phyloP scores from a whole-genome alignment of 1,284 basidiomycete species.

The Cutaneotrichosporon cavernicola region DNA sequence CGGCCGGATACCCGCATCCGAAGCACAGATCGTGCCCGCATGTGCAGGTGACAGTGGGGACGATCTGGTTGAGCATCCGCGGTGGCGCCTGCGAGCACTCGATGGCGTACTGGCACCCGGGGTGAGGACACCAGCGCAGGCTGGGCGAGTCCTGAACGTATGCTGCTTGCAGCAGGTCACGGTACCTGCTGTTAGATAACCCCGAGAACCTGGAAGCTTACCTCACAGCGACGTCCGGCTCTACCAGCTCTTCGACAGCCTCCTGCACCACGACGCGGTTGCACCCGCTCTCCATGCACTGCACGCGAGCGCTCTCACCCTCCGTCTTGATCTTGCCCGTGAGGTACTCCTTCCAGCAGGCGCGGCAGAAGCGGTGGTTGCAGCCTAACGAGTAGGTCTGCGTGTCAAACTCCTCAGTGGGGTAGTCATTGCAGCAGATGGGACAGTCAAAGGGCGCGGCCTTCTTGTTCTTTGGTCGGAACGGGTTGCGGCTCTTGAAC shows the following conservation, averaged over 20 bases:
- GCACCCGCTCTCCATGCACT: slow-evolving; percentile 93
- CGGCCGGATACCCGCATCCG: slow-evolving; percentile 77
- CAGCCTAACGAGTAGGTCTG: slow-evolving; percentile 66
- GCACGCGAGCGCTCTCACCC: slow-evolving; percentile 74
- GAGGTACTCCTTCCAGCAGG: slow-evolving; percentile 84
- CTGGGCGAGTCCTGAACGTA: slow-evolving; percentile 82
- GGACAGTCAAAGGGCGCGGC: slow-evolving; percentile 73
- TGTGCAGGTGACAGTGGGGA: slow-evolving; percentile 83
- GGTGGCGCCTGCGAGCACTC: slow-evolving; percentile 78
- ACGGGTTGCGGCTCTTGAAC: slow-evolving; percentile 35
- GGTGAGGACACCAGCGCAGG: slow-evolving; percentile 86
- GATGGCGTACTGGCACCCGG: slow-evolving; percentile 74
- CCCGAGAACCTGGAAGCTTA: slow-evolving; percentile 30
- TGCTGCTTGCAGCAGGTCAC: slow-evolving; percentile 81
- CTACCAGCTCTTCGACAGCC: slow-evolving; percentile 56
- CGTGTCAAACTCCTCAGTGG: slow-evolving; percentile 59
- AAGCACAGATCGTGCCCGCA: slow-evolving; percentile 81
- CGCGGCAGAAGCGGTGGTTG: slow-evolving; percentile 76
- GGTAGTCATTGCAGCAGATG: slow-evolving; percentile 79
- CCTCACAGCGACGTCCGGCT: slow-evolving; percentile 52
- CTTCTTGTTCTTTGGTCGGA: slow-evolving; percentile 9
- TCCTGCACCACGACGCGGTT: slow-evolving; percentile 64
- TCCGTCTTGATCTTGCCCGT: slow-evolving; percentile 84
- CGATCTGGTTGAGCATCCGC: slow-evolving; percentile 70
- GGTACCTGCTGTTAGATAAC: slow-evolving; percentile 61